Evolutionary conservation across 805 yeast genomes (phyloP).

Genomic region (Grigorovia humatica): DNA sequence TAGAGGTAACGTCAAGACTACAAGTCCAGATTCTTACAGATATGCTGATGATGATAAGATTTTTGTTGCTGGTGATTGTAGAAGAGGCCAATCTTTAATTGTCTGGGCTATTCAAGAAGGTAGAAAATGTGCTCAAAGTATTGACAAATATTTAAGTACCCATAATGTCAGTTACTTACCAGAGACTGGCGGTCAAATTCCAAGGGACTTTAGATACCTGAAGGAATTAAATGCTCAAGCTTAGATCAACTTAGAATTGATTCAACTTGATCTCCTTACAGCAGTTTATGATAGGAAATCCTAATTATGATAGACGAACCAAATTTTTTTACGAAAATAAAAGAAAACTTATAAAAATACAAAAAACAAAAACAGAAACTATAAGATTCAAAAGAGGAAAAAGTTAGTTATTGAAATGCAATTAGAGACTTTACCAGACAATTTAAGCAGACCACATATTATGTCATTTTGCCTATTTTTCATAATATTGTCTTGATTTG

Average conservation of each 20-base stretch:
- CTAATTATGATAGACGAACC: background rate
- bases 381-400: too few relatives aligned
- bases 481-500: background rate
- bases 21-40: slow-evolving; percentile 34
- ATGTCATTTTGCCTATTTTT: background rate
- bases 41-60: slow-evolving; percentile 67
- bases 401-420: too few relatives aligned
- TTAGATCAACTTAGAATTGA: background rate
- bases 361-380: background rate
- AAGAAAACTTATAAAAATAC: too few relatives aligned
- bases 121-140: slow-evolving; percentile 94
- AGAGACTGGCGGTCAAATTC: slow-evolving; percentile 86
- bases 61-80: slow-evolving; percentile 96
- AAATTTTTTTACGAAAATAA: background rate
- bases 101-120: slow-evolving; percentile 99
- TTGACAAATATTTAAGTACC: slow-evolving; percentile 61
- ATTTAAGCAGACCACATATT: background rate
- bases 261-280: too few relatives aligned
- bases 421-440: background rate
- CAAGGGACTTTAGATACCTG: slow-evolving; percentile 65
- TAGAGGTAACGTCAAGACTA: slow-evolving; percentile 70
- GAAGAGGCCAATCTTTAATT: slow-evolving; percentile 95
- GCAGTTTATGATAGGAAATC: background rate
- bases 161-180: slow-evolving; percentile 58
- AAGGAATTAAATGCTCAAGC: slow-evolving; percentile 56